Conservation (phyloP, 345 rosid genomes). For the Pugionium cornutum region DNA sequence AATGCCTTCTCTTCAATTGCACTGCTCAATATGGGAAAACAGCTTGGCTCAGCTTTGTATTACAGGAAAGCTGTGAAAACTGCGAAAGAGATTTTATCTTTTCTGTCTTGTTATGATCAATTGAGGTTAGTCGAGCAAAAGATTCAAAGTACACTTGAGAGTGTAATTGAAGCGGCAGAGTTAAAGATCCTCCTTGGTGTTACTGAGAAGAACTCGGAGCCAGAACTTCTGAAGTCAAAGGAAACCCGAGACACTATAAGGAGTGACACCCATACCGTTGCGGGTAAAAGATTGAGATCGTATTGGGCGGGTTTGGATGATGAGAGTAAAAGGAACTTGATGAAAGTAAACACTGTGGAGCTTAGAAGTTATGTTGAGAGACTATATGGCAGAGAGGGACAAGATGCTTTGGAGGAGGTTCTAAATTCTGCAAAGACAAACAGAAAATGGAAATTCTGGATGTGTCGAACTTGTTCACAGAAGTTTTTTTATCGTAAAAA, state of each 20-base stretch:
- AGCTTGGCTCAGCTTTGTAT: constrained; percentile 1
- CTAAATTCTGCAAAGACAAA: not conserved
- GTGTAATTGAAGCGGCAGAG: not conserved
- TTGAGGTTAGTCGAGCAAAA: no score
- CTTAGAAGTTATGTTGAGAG: not conserved
- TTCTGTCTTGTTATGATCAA: not conserved
- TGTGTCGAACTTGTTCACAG: constrained; percentile 21
- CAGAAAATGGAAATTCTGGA: constrained; percentile 22
- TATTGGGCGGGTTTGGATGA: constrained; percentile 16
- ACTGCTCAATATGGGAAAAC: not conserved
- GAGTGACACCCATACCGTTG: not conserved
- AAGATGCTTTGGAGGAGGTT: constrained; percentile 1
- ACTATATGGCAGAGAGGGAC: constrained; percentile 3
- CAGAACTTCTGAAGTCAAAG: not conserved
- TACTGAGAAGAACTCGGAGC: not conserved
- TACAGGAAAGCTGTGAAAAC: constrained; percentile 1
- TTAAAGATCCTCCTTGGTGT: not conserved
- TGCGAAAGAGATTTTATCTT: not conserved
- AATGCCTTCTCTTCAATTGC: not conserved
- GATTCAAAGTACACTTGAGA: not conserved
- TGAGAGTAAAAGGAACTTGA: constrained; percentile 11
- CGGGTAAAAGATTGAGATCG: not conserved
- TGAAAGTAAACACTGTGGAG: constrained; percentile 4
- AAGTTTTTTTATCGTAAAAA: not conserved
- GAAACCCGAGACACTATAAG: not conserved